These are phyloP conservation scores for Setaria italica DNA, from an alignment of 202 grass and related monocot species.

Conservation along the genomic window DNA sequence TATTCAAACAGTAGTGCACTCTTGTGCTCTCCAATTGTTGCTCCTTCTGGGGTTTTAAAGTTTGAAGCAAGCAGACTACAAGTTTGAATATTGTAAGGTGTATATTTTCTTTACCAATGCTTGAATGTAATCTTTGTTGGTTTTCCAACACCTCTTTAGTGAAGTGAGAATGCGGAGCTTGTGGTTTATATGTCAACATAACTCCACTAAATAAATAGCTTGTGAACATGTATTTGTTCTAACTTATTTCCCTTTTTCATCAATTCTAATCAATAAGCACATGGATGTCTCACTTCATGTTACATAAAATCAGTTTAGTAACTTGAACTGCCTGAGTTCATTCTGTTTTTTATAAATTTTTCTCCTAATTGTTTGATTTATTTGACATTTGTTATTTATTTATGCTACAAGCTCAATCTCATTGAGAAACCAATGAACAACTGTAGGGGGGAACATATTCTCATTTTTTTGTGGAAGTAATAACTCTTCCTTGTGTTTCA, in stretches of 20 bases:
- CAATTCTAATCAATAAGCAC: neutral
- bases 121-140: neutral
- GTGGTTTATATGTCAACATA: neutral
- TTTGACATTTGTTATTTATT: slow-evolving; percentile 16
- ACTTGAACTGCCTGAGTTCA: neutral
- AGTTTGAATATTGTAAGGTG: neutral
- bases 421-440: neutral
- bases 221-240: neutral
- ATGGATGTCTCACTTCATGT: neutral
- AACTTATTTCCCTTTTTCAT: neutral
- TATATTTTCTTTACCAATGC: neutral
- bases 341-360: neutral
- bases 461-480: slow-evolving; percentile 39
- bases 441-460: slow-evolving; percentile 3
- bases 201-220: slow-evolving; percentile 8
- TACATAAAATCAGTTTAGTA: slow-evolving; percentile 24
- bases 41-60: neutral
- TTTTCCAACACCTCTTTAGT: neutral
- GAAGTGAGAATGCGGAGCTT: slow-evolving; percentile 17
- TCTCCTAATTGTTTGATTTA: slow-evolving; percentile 13
- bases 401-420: neutral
- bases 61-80: neutral
- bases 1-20: neutral
- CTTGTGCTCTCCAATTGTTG: neutral
- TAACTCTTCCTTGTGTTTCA: slow-evolving; percentile 38